These are phyloP conservation scores for Lotmaria passim DNA, from an alignment of 208 protist genomes.

Conservation along the genomic window DNA sequence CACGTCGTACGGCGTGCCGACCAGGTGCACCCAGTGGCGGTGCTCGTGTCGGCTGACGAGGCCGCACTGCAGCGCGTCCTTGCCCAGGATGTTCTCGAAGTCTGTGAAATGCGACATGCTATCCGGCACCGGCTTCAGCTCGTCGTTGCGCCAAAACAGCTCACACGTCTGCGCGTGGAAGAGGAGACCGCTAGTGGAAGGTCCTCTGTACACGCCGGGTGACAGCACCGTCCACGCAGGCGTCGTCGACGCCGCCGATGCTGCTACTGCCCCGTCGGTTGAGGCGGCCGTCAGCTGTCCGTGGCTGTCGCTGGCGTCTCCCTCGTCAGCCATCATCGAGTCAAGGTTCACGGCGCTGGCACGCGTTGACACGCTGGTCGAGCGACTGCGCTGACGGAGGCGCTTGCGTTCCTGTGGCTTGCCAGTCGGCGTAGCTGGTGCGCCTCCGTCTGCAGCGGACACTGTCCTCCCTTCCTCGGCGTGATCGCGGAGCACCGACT, in stretches of 20 bases:
- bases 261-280: background rate
- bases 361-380: slow-evolving; percentile 16
- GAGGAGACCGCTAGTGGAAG: slow-evolving; percentile 47
- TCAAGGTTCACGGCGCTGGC: slow-evolving; percentile 30
- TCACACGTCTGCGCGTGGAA: slow-evolving; percentile 81
- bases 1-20: slow-evolving; percentile 82
- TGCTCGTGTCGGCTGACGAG: slow-evolving; percentile 62
- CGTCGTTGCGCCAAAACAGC: slow-evolving; percentile 85
- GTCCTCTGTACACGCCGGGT: slow-evolving; percentile 54
- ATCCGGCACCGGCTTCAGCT: slow-evolving; percentile 81
- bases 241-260: slow-evolving; percentile 1
- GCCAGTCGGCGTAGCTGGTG: background rate
- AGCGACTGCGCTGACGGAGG: slow-evolving; percentile 15
- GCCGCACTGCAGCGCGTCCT: slow-evolving; percentile 73
- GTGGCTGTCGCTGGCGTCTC: background rate
- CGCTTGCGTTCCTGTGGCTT: slow-evolving; percentile 16
- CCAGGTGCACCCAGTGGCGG: slow-evolving; percentile 83
- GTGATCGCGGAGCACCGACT: slow-evolving; percentile 47
- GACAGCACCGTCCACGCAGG: slow-evolving; percentile 12
- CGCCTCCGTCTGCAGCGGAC: background rate
- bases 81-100: slow-evolving; percentile 81
- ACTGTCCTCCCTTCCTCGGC: background rate
- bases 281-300: background rate
- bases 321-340: slow-evolving; percentile 14
- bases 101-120: slow-evolving; percentile 89